Base-by-base conservation (phyloP, 805 yeast species). In the Saccharomycopsis guyanensis region DNA sequence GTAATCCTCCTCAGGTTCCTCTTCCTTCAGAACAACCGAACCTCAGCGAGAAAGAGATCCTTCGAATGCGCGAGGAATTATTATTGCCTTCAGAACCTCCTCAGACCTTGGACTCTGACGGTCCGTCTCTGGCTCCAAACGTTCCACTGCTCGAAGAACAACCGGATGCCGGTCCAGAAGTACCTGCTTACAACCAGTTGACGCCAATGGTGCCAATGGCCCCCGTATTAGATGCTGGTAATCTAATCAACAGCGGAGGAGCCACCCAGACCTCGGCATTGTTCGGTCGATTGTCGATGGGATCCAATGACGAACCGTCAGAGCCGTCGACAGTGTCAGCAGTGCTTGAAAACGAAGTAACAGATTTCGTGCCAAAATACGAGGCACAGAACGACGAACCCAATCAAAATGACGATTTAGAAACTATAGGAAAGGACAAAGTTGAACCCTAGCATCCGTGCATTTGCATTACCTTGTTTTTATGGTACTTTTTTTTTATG, bases 61-160 rank as follows among this genome's bases (percentile, higher is more conserved):
- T 80, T 54, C 64, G 70, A 47, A 61, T 69, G 3, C 70, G 70
- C 40, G 89, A 82, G 57, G 71, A 72, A 39, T 72, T 82, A 3
- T 63, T 82, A 36, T 56, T 81, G 19, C 89, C 91, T 0, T 79
- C 86, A 2, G 82, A 67, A 34, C 78, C 79, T 1, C 46, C 55
- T 15, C 15, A 6, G n/a, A 6, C 7, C 15, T n/a, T 5, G 7
- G 25, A 23, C 4, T 8, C 34, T 10, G 40, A 4, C 7, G 38
- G 15, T 16, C n/a, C 19, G 3, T 12, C 19, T 25, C 29, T 25
- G 29, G 29, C 29, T 4, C 49, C 45, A n/a, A 10, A 29, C 22
- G 42, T 46, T 3, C 49, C 49, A 13, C 38, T 41, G 5, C 22
- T 42, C n/a, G 49, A 33, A 12, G 44, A 45, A 19, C 37, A 35